Evolutionary conservation across 352 stramenopile species (phyloP), one percentile per base, ranked within the genome.

Genomic region (Pythium folliculosum): DNA sequence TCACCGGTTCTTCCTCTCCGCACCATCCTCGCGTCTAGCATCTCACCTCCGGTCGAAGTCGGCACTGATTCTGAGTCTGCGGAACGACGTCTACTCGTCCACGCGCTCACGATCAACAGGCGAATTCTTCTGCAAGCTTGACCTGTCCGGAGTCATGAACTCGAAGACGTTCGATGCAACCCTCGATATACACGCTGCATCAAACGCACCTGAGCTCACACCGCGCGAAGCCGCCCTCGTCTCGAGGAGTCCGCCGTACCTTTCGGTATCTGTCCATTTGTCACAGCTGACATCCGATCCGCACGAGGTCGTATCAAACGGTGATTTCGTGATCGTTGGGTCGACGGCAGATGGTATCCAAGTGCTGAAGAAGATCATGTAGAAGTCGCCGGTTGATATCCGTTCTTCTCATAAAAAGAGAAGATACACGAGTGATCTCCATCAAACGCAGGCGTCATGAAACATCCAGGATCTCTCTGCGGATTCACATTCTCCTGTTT

Each of bases 31-130:
- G 0, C 72, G 75, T 66, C 63, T 90, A 19, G 68, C 75, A 19
- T 38, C 63, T 0, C 78, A 82, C 57, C 35, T 89, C 14, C 61
- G 60, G 13, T 70, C 59, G 38, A 78, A 88, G 27, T 63, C 74
- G 3, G 27, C 23, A 3, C 16, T 90, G 9, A 43, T 53, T 8
- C 63, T 91, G 22, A 63, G 86, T 16, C 67, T 91, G 17, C 72
- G 83, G n/a, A 91, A 91, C 44, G 83, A 91, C 57, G 81, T 91
- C 67, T 91, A 90, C 65, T 75, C 81, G 23, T 91, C 83, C 10
- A 91, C 83, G 0, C 71, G 83, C 22, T 76, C 64, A 12, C 69
- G 69, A 37, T 70, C 71, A 0, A 70, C 72, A 2, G 81, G 81
- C 2, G 81, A 92, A 53, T 90, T 86, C 62, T 77, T 71, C 30